Base-by-base conservation (phyloP, 2,329 filamentous ascomycete genomes). In the Exophiala sp. region DNA sequence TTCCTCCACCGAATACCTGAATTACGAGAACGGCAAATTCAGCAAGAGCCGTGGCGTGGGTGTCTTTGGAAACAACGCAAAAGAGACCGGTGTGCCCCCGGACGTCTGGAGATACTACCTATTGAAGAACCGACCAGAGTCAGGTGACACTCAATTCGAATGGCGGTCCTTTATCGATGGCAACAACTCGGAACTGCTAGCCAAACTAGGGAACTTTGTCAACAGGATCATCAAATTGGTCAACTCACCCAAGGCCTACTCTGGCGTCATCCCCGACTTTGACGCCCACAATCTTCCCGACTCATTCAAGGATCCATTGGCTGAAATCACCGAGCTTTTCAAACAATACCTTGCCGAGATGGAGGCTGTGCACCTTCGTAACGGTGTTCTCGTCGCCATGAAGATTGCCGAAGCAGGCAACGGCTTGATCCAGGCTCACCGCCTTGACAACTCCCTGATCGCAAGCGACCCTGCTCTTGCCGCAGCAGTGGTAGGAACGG, bases 51-150 rank as follows among this genome's bases (percentile, higher is more conserved):
- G 88, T 61, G 86, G 86, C 24, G 80, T 96, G 30, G 90, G 90
- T 62, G 90, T 96, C 1, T 96, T 96, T 63, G 90, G 90, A 43
- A 90, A 87, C 70, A 88, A 86, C 62, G 90, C 88, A 40, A 85
- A 86, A 69, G 83, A 94, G 48, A 95, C 88, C 7, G 89, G 88
- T 16, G 79, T 96, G 14, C 79, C 85, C 13, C 75, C 88, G 0
- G 87, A 91, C 56, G 87, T 96, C n/a, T 96, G 89, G 88, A 78
- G 90, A 59, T 95, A 91, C 70, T 95, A 93, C 71, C 79, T 96
- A 18, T 76, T 95, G 30, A 85, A 88, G 38, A 84, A 86, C 66
- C 81, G 90, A 49, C 90, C 90, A 0, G 90, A 96, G 68, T 85
- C 83, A 9, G 80, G 85, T 44, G 90, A 96, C 65, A 85, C 88